Evolutionary conservation across 2,329 filamentous ascomycete genomes (phyloP).

Genomic region (Colletotrichum cereale): DNA sequence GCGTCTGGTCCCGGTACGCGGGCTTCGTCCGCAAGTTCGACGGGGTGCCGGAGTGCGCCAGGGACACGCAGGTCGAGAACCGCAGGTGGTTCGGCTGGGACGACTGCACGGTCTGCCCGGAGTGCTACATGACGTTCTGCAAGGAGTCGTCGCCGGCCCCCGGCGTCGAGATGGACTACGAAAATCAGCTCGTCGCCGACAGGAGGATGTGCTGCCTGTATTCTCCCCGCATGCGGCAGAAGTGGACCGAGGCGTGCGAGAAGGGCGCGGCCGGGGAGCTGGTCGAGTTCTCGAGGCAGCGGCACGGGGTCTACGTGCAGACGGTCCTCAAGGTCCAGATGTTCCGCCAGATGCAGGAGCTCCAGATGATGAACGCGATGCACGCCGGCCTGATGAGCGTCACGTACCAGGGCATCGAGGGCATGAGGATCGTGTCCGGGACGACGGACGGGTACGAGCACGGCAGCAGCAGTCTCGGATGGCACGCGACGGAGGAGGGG

Average conservation of each 20-base stretch:
- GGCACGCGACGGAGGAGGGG: constrained; percentile 51
- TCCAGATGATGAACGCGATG: constrained; percentile 41
- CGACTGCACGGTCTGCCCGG: constrained; percentile 37
- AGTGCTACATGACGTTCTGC: constrained; percentile 38
- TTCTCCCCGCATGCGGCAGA: constrained; percentile 38
- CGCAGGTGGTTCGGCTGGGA: constrained; percentile 41
- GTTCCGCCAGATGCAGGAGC: constrained; percentile 31
- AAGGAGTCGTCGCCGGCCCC: constrained; percentile 16
- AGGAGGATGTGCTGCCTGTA: constrained; percentile 39
- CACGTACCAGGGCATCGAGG: constrained; percentile 51
- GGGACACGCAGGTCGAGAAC: constrained; percentile 9
- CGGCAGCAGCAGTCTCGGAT: constrained; percentile 51
- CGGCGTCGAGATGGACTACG: neutral
- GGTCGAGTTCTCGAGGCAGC: constrained; percentile 13
- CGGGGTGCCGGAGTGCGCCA: constrained; percentile 30
- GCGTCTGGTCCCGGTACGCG: constrained; percentile 48
- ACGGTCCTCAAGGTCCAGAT: constrained; percentile 31
- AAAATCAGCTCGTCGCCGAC: constrained; percentile 9
- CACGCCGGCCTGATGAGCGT: constrained; percentile 50
- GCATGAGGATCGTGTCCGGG: constrained; percentile 45
- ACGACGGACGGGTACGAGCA: constrained; percentile 49
- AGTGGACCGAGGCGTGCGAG: constrained; percentile 34
- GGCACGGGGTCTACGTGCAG: constrained; percentile 30
- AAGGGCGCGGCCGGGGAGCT: constrained; percentile 3
- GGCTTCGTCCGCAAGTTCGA: constrained; percentile 46